Evolutionary conservation across 306 rosid genomes (phyloP), one percentile per base, ranked within the genome.

Genomic region (Rosa rugosa): DNA sequence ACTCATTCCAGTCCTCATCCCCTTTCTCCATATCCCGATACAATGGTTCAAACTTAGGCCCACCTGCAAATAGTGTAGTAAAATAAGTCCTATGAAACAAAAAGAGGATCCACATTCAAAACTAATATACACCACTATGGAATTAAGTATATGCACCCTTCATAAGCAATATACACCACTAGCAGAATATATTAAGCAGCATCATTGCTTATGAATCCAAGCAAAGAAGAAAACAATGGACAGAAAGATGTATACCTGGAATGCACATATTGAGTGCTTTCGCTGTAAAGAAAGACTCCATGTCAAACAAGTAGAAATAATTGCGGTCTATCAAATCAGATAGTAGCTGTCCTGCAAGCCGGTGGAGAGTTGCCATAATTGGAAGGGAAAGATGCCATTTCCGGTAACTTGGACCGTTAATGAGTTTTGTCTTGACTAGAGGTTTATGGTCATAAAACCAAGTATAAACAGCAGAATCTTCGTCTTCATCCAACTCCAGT

Each of bases 11-110:
- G 78, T 95, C 99, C 84, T 93, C 99, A 74, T 95, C 99, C 72
- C 99, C 99, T 84, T 95, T 95, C 89, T 95, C 99, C 99, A 95
- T 95, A 84, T 95, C 99, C 41, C 99, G 97, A 75, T 95, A 95
- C 82, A 95, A 85, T 18, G 99, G 99, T 91, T 95, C 99, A 85
- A 95, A 95, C 72, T 95, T 95, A 53, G 99, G 99, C 71, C 99
- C 99, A 77, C 99, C 99, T 95, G 85, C 31, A 79, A 11, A 71
- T 36, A 38, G 77, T 64, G 16, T 14, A 13, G 47, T 36, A 50
- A 17, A 71, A 6, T 57, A 42, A 71, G 53, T 42, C 53, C 17
- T 5, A 22, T 11, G 51, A 69, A 22, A 22, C 23, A 44, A 17
- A 0, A 67, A 41, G 49, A 11, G 14, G 1, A 60, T 40, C 36